Conservation (phyloP, 768 basidiomycete species). For the Mrakia frigida region DNA sequence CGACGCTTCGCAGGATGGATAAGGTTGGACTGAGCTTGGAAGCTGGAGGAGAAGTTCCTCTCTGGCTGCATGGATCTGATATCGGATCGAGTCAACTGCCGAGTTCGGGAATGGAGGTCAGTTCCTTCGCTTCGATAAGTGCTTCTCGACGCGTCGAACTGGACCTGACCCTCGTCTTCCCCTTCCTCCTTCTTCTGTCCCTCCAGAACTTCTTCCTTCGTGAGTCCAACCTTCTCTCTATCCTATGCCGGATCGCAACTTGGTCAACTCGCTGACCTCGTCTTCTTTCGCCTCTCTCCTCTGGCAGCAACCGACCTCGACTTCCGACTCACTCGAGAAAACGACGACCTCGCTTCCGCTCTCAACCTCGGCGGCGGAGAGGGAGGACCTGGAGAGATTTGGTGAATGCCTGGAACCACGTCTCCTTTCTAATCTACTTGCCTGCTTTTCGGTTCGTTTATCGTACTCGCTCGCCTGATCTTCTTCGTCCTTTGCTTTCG, state of each 20-base stretch:
- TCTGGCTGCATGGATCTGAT: constrained; percentile 32
- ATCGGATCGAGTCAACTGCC: constrained; percentile 30
- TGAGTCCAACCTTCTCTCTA: not conserved
- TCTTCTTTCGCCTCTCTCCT: not conserved
- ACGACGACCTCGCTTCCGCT: constrained; percentile 16
- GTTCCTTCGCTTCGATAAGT: not conserved
- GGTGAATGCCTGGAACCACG: not conserved
- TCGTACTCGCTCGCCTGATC: too few relatives aligned
- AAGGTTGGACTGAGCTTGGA: constrained; percentile 26
- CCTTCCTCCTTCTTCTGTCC: not conserved
- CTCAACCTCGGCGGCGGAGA: constrained; percentile 9
- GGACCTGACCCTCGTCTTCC: not conserved
- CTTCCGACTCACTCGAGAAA: constrained; percentile 20
- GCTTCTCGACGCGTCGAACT: not conserved
- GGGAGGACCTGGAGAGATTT: constrained; percentile 5
- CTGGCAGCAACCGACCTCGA: constrained; percentile 25
- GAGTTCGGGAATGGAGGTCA: constrained; percentile 24
- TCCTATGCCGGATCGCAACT: not conserved
- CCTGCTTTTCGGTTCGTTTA: not conserved
- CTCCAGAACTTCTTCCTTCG: constrained; percentile 19
- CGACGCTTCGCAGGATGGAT: not conserved
- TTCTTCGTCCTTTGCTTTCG: too few relatives aligned
- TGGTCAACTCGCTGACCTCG: not conserved
- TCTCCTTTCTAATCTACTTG: not conserved
- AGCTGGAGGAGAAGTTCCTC: constrained; percentile 24